phyloP scores from a whole-genome alignment of 768 basidiomycete genomes.

The Butyriboletus loyo region DNA sequence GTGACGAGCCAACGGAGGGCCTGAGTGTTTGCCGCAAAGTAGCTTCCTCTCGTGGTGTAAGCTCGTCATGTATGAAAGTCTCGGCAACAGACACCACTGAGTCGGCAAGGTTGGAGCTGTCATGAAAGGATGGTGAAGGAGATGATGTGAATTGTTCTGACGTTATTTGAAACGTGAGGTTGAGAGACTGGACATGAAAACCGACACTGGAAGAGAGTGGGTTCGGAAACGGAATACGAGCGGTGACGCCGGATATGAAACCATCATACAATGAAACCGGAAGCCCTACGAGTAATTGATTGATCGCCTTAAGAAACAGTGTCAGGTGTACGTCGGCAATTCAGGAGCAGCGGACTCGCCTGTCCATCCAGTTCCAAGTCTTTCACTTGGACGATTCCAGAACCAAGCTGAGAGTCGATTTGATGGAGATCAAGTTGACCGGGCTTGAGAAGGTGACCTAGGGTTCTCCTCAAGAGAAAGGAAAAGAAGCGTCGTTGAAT shows the following conservation, averaged over 20 bases:
- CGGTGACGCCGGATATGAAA: constrained; percentile 69
- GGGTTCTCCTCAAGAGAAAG: constrained; percentile 75
- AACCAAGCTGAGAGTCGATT: constrained; percentile 91
- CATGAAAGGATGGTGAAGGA: constrained; percentile 7
- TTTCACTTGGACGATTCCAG: constrained; percentile 82
- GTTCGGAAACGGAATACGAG: constrained; percentile 82
- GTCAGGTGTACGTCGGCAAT: constrained; percentile 14
- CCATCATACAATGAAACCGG: constrained; percentile 72
- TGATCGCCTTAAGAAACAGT: constrained; percentile 61
- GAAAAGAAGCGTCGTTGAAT: constrained; percentile 90
- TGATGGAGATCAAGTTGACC: constrained; percentile 85
- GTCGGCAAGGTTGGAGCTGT: constrained; percentile 53
- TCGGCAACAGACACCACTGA: constrained; percentile 85
- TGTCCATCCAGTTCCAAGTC: constrained; percentile 75
- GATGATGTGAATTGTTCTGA: constrained; percentile 17
- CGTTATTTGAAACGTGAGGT: constrained; percentile 59
- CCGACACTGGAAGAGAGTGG: constrained; percentile 72
- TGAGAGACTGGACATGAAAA: constrained; percentile 63
- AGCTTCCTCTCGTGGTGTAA: constrained; percentile 68
- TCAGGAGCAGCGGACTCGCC: constrained; percentile 43
- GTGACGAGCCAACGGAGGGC: constrained; percentile 35
- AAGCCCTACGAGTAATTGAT: constrained; percentile 58
- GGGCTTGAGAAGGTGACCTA: constrained; percentile 85
- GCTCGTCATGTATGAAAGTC: constrained; percentile 81
- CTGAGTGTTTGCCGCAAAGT: constrained; percentile 68